These are phyloP conservation scores for Bremia lactucae DNA, from an alignment of 352 stramenopile species.

Conservation along the genomic window DNA sequence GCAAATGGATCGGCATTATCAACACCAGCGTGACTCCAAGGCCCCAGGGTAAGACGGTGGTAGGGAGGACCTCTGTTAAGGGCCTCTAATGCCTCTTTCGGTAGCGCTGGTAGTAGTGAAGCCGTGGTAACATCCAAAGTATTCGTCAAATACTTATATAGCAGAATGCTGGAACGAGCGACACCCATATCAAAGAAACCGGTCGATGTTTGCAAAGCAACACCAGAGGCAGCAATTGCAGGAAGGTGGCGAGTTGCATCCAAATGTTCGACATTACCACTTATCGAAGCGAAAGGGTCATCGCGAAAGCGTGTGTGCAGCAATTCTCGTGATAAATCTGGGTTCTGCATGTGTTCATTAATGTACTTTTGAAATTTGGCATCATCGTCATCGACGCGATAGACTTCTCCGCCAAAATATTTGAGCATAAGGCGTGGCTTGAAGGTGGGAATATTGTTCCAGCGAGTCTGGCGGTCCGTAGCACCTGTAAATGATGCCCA, in stretches of 20 bases:
- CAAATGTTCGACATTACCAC: slow-evolving; percentile 33
- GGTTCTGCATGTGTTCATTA: slow-evolving; percentile 50
- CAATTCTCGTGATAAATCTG: slow-evolving; percentile 39
- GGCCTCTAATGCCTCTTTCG: slow-evolving; percentile 21
- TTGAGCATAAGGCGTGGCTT: slow-evolving; percentile 79
- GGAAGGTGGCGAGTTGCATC: slow-evolving; percentile 44
- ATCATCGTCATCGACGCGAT: slow-evolving; percentile 60
- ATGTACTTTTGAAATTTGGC: slow-evolving; percentile 58
- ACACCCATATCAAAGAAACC: slow-evolving; percentile 78
- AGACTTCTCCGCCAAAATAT: slow-evolving; percentile 75
- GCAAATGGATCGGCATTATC: slow-evolving; percentile 76
- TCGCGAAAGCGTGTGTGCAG: slow-evolving; percentile 51
- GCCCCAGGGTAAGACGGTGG: slow-evolving; percentile 65
- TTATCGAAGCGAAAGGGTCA: slow-evolving; percentile 37
- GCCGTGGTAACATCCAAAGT: slow-evolving; percentile 51
- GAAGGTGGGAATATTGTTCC: slow-evolving; percentile 58
- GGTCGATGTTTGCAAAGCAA: slow-evolving; percentile 55
- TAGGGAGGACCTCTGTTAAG: slow-evolving; percentile 29
- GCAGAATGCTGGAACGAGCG: slow-evolving; percentile 57
- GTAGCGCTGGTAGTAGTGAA: slow-evolving; percentile 38
- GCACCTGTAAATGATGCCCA: slow-evolving; percentile 64
- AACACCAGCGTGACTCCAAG: slow-evolving; percentile 74
- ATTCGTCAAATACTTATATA: slow-evolving; percentile 74
- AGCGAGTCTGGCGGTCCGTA: slow-evolving; percentile 67
- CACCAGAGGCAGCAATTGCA: slow-evolving; percentile 52